Evolutionary conservation across 805 yeast genomes (phyloP), one percentile per base, ranked within the genome.

Genomic region (Hemisphaericaspora nanyangensis): DNA sequence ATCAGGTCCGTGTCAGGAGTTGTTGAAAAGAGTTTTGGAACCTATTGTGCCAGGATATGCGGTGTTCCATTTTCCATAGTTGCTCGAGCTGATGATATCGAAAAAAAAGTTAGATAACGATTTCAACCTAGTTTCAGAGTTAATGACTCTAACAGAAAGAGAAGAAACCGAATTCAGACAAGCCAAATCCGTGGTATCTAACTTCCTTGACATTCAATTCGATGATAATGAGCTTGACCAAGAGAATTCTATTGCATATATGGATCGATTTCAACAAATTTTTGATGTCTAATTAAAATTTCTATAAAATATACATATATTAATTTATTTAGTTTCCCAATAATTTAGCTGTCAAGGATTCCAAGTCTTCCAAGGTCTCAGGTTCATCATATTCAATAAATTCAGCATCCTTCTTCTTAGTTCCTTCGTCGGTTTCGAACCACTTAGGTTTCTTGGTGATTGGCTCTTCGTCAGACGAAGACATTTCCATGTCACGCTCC

Each of bases 361-460:
- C 99, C 61, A 93, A 74, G 56, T 93, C 99, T 60, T 88, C 96
- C 58, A 93, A 70, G 13, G 95, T 85, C 53, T 87, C 85, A 12
- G 97, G 97, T 52, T 81, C 86, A 50, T 86, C 95, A 33, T 86
- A 70, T 64, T 90, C 96, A 44, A 85, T 67, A 34, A 84, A 65
- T 7, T 37, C 42, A n/a, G 43, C 47, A 10, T 45, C 45, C 16
- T 46, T 50, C 26, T 48, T 53, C 8, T 49, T 51, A 4, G 51
- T 50, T 11, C 45, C 46, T 10, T 51, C 54, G 32, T 61, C 61
- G 39, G 58, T 61, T 47, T 71, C 69, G 49, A 74, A 75, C 81
- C 80, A 76, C 51, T 66, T 74, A 52, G 69, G 72, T 55, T 63
- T 65, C 65, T 68, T 68, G 19, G 48, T 15, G 13, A 58, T 60